Percentiles rank a stretch among this genome's conserved stretches.
Conservation (phyloP, 305 asterid genomes). For the Fraxinus angustifolia region DNA sequence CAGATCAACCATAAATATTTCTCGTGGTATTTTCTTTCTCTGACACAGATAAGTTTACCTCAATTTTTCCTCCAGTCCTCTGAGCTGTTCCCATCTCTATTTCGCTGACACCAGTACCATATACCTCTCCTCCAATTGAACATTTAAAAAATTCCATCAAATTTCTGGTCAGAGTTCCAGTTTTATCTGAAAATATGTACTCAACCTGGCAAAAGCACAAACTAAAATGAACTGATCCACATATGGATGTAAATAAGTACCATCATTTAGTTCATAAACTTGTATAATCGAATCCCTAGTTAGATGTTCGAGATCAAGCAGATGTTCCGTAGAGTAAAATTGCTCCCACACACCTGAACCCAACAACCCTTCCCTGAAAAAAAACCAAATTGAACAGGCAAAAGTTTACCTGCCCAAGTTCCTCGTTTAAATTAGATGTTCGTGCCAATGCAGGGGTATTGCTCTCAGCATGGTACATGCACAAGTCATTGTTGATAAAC, state of each 20-base stretch:
- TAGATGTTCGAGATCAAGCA: background rate
- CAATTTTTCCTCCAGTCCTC: constrained; percentile 67
- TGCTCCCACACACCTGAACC: constrained; percentile 1
- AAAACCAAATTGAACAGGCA: constrained; percentile 11
- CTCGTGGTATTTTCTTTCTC: constrained; percentile 15
- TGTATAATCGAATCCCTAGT: background rate
- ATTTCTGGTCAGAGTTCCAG: constrained; percentile 96
- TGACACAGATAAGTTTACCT: constrained; percentile 43
- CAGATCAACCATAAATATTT: constrained; percentile 23
- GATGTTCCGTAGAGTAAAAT: background rate
- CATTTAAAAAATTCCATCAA: constrained; percentile 98
- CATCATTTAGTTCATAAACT: constrained; percentile 13
- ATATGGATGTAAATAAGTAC: constrained; percentile 9
- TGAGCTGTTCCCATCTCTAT: constrained; percentile 91
- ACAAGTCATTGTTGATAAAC: constrained; percentile 94
- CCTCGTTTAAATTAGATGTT: constrained; percentile 97
- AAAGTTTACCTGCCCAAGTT: constrained; percentile 91
- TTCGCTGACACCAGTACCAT: constrained; percentile 97
- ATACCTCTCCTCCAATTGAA: constrained; percentile 93
- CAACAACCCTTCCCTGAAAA: background rate
- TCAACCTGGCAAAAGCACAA: constrained; percentile 67
- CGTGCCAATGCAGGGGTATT: constrained; percentile 96
- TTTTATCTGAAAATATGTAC: constrained; percentile 96
- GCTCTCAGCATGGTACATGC: constrained; percentile 96
- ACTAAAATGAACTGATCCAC: constrained; percentile 21